A percentile compares a stretch with the other conserved stretches of the same genome.
Evolutionary conservation across 257 asterid species (phyloP).

Genomic region (Penstemon newberryi): DNA sequence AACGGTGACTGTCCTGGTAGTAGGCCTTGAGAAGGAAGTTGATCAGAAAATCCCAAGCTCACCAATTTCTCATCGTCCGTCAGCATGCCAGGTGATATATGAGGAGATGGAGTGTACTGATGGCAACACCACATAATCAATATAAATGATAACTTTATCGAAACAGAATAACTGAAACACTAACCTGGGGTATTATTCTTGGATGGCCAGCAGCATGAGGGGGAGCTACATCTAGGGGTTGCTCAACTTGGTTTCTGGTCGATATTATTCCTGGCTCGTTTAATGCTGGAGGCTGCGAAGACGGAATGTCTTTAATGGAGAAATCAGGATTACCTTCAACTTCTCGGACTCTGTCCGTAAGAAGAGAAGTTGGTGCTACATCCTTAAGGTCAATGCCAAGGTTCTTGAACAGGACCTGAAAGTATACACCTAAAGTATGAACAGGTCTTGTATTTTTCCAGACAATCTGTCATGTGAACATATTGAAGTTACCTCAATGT

Average conservation of each 20-base stretch:
- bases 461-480: background rate
- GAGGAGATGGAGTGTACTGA: conserved; percentile 72
- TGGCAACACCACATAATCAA: conserved; percentile 28
- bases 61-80: conserved; percentile 78
- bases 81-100: conserved; percentile 65
- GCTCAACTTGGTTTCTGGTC: conserved; percentile 68
- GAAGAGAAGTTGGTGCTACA: conserved; percentile 81
- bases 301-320: conserved; percentile 78
- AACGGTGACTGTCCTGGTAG: conserved; percentile 68
- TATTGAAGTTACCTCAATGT: conserved; percentile 72
- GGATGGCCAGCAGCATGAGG: conserved; percentile 74
- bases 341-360: conserved; percentile 78
- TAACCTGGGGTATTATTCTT: conserved; percentile 68
- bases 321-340: conserved; percentile 97
- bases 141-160: conserved; percentile 14
- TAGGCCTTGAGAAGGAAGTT: conserved; percentile 72
- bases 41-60: conserved; percentile 77
- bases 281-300: conserved; percentile 64
- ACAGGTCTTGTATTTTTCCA: conserved; percentile 17
- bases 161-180: conserved; percentile 27
- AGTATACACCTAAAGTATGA: conserved; percentile 23
- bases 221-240: conserved; percentile 60
- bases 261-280: conserved; percentile 73
- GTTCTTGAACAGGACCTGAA: conserved; percentile 91
- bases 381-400: conserved; percentile 87